Base-by-base conservation (phyloP, 108 stramenopile species). In the Mayamaea pseudoterrestris region DNA sequence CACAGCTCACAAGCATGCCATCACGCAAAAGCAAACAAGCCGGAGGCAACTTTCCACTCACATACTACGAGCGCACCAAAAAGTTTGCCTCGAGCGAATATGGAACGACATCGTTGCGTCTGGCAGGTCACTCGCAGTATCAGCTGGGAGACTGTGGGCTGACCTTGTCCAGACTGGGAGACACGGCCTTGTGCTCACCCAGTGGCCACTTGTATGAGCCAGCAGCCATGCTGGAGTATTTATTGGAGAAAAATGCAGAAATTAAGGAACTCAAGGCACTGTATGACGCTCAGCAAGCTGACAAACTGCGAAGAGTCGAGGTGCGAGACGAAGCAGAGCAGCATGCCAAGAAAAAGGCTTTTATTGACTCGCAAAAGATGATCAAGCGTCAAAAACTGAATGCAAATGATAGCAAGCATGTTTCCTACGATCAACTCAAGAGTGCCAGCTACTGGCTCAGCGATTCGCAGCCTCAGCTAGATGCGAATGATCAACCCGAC, bases 71-170 rank as follows among this genome's bases (percentile, higher is more conserved):
- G 58, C 65, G 66, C 11, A 63, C 61, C 25, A 64, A 78, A 44
- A 78, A 78, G 3, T 66, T 70, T 39, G 69, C 65, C 43, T 59
- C 66, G 13, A 47, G 58, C 27, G 61, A 50, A 1, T 86, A 84
- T 50, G 90, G 90, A 5, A 86, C 84, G 0, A 75, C 69, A 44
- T 73, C 66, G 3, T 53, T 59, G 1, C 73, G 90, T 16, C 47
- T 91, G 24, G 65, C 80, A 4, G 60, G 74, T 22, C 77, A 76
- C 17, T 69, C 76, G 18, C 84, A 86, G 55, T 65, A 78, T 17
- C 57, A 66, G 11, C 85, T 94, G 53, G 93, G 90, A 0, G 55
- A 84, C 50, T 94, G 93, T 53, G 64, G 62, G 30, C 61, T 94
- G n/a, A 66, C 61, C 30, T 47, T 85, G 14, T 55, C 67, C 6